Base-by-base conservation (phyloP, 768 basidiomycete species). In the Infundibulicybe gibba region DNA sequence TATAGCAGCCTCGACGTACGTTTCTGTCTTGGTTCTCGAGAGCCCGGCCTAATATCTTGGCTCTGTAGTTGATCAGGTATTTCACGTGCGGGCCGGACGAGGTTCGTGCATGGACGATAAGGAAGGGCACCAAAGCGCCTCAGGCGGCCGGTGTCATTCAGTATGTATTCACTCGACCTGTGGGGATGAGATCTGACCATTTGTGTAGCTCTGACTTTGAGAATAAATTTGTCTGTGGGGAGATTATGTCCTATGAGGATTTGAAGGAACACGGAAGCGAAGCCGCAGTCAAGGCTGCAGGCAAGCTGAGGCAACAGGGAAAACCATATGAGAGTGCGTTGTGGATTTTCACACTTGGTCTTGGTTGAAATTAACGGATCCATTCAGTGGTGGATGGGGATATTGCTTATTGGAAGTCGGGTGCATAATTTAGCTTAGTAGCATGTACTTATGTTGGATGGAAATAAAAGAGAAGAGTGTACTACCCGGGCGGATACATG, bases 91-190 rank as follows among this genome's bases (percentile, higher is more conserved):
- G 97, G 10, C 94, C 94, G 2, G 87, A 89, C 55, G 95, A 97
- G 70, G 94, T 97, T 8, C 87, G 97, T 44, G 95, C 95, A 6
- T 99, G 97, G 97, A 98, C 94, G 1, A 92, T 99, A 61, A 77
- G 94, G 49, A 83, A 81, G 49, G 94, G 92, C 16, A 94, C 87
- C 20, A 97, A 94, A 63, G 95, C 97, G 1, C 97, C 95, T 2
- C 89, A 93, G 62, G 97, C 97, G 6, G 97, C 97, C 33, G 97
- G 97, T 66, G 93, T 98, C 54, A 98, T 98, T 61, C 95, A 98
- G 87, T 92, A 61, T 43, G 87, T 74, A 11, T 21, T 9, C 34
- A 6, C 1, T 6, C 43, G 9, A 14, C 37, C 42, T 34, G 6
- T 32, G 16, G 38, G 35, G n/a, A 31, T 6, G 34, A 43, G 10